Evolutionary conservation across 257 asterid genomes (phyloP).

Genomic region (Forsythia suspensa): DNA sequence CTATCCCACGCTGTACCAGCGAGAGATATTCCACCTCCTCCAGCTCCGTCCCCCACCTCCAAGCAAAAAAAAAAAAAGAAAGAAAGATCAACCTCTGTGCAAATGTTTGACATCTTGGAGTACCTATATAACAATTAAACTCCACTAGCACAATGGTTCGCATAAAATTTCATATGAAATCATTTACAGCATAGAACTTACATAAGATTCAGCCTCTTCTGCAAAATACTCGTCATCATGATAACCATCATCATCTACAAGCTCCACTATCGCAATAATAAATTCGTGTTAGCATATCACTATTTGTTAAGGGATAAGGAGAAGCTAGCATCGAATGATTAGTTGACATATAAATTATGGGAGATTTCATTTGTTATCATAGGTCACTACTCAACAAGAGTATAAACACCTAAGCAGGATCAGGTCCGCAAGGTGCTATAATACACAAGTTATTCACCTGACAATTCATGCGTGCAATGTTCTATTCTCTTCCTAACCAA

Average conservation of each 20-base stretch:
- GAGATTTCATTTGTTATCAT: conserved; percentile 1
- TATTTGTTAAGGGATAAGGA: background rate
- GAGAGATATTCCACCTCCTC: conserved; percentile 82
- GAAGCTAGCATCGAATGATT: background rate
- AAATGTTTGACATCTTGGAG: background rate
- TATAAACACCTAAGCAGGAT: background rate
- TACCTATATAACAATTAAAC: background rate
- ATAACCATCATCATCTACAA: conserved; percentile 53
- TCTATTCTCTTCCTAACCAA: background rate
- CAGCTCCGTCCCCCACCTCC: conserved; percentile 89
- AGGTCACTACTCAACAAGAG: conserved; percentile 1
- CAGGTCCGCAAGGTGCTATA: background rate
- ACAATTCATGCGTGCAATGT: background rate
- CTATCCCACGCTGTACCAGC: conserved; percentile 84
- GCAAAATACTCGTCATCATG: conserved; percentile 62
- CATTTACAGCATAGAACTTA: conserved; percentile 30
- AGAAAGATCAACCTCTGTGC: background rate
- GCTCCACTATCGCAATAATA: conserved; percentile 42
- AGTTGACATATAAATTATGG: background rate
- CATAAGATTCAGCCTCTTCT: conserved; percentile 62
- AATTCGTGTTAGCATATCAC: background rate
- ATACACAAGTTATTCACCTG: background rate
- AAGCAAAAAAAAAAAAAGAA: conserved; percentile 2
- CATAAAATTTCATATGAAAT: background rate
- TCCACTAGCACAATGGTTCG: background rate